These are phyloP conservation scores for Spergularia bocconei DNA, from an alignment of 148 eudicot genomes.

Conservation along the genomic window DNA sequence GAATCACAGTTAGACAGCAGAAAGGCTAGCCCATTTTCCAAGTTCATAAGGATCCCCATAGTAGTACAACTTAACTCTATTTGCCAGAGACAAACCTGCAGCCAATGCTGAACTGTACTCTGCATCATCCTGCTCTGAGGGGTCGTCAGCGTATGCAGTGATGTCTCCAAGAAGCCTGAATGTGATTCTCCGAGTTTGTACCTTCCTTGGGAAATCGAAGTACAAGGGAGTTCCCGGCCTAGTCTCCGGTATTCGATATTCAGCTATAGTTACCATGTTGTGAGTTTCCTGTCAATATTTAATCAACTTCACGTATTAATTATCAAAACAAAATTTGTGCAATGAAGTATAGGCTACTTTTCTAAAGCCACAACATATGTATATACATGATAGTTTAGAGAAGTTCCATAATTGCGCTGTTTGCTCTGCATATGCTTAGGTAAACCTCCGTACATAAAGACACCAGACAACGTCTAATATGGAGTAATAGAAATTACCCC, in stretches of 20 bases:
- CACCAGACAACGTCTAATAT: too few relatives aligned
- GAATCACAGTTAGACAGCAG: constrained; percentile 23
- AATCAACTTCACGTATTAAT: neutral
- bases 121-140: constrained; percentile 64
- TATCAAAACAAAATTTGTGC: neutral
- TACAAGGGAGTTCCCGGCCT: constrained; percentile 79
- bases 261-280: constrained; percentile 68
- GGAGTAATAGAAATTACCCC: too few relatives aligned
- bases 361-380: neutral
- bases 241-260: constrained; percentile 86
- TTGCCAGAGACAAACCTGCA: constrained; percentile 70
- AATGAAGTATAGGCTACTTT: neutral
- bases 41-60: constrained; percentile 90
- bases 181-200: constrained; percentile 66
- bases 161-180: constrained; percentile 81
- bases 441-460: too few relatives aligned
- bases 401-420: neutral
- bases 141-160: constrained; percentile 77
- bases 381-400: neutral
- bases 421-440: too few relatives aligned
- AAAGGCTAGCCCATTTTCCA: constrained; percentile 79
- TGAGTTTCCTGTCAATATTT: constrained; percentile 56
- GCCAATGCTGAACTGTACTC: constrained; percentile 57
- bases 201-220: constrained; percentile 80
- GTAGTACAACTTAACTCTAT: constrained; percentile 76